Conservation (phyloP, 257 asterid genomes). For the Scutellaria minor region DNA sequence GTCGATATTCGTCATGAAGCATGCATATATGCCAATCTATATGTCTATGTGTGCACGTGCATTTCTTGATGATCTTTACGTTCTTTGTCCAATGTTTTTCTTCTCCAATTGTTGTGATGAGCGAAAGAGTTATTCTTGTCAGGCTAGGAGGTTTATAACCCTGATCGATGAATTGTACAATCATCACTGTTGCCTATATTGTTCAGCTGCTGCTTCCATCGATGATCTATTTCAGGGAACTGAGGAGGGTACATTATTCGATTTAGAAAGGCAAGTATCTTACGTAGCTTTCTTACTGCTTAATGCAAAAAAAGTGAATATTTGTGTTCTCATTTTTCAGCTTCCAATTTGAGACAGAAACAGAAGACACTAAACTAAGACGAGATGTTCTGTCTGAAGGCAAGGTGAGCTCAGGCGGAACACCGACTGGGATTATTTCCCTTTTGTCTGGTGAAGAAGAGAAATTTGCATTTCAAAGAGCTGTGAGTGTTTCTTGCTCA, state of each 20-base stretch:
- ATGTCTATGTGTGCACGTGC: too few relatives aligned
- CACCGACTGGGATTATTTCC: conserved; percentile 73
- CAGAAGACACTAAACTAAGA: conserved; percentile 77
- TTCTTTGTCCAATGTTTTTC: too few relatives aligned
- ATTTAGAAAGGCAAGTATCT: conserved; percentile 78
- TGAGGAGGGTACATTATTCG: conserved; percentile 87
- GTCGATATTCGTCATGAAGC: neutral
- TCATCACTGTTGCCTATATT: conserved; percentile 84
- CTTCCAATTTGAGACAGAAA: conserved; percentile 93
- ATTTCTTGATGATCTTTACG: too few relatives aligned
- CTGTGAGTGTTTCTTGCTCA: conserved; percentile 58
- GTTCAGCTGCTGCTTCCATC: conserved; percentile 74
- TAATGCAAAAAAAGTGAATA: conserved; percentile 1
- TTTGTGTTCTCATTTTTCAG: conserved; percentile 49
- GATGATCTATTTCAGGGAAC: conserved; percentile 98
- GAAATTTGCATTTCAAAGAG: conserved; percentile 92
- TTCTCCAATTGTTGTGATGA: neutral
- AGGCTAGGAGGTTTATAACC: conserved; percentile 98
- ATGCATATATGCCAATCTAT: too few relatives aligned
- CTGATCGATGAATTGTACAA: conserved; percentile 96
- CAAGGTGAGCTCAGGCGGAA: conserved; percentile 68
- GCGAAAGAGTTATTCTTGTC: conserved; percentile 26
- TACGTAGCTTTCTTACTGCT: neutral
- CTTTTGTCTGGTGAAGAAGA: conserved; percentile 90
- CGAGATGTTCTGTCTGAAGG: conserved; percentile 89